Percentiles rank a stretch among this genome's conserved stretches.
phyloP scores from a whole-genome alignment of 2,329 filamentous ascomycete genomes.

The Botrytis tulipae region DNA sequence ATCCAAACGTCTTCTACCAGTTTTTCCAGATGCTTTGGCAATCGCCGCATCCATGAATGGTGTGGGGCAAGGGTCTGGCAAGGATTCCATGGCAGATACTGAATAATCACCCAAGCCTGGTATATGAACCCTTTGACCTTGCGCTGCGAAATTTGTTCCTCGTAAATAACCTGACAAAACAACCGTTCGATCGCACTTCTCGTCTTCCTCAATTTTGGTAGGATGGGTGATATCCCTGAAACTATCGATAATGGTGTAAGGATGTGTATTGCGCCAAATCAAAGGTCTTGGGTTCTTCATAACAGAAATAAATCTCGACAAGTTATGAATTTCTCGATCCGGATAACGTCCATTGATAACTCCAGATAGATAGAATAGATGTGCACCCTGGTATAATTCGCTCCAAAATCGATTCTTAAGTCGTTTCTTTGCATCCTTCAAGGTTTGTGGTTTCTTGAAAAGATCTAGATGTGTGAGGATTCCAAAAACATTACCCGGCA shows the following conservation, averaged over 20 bases:
- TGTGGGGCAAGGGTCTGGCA: constrained; percentile 94
- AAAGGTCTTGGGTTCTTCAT: constrained; percentile 99
- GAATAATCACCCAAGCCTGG: constrained; percentile 89
- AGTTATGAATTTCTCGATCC: constrained; percentile 91
- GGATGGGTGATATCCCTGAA: constrained; percentile 95
- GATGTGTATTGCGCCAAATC: constrained; percentile 94
- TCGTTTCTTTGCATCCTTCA: constrained; percentile 93
- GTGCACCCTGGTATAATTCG: constrained; percentile 93
- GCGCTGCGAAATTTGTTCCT: constrained; percentile 87
- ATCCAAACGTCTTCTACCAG: constrained; percentile 74
- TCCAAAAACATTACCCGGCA: constrained; percentile 98
- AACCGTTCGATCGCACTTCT: constrained; percentile 86
- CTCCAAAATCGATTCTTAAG: constrained; percentile 96
- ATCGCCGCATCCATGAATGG: constrained; percentile 85
- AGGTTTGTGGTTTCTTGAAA: constrained; percentile 87
- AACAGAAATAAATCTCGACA: constrained; percentile 91
- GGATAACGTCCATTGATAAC: constrained; percentile 97
- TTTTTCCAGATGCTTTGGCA: constrained; percentile 81
- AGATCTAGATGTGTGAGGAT: constrained; percentile 95
- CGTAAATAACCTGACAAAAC: constrained; percentile 91
- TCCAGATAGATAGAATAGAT: constrained; percentile 93
- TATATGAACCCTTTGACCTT: constrained; percentile 85
- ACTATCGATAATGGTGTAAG: constrained; percentile 89
- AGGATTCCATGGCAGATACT: constrained; percentile 76
- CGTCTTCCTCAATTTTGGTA: constrained; percentile 81